A percentile compares a stretch with the other conserved stretches of the same genome.
These are phyloP conservation scores for Drechslerella dactyloides DNA, from an alignment of 2,329 filamentous ascomycete genomes.

Conservation along the genomic window DNA sequence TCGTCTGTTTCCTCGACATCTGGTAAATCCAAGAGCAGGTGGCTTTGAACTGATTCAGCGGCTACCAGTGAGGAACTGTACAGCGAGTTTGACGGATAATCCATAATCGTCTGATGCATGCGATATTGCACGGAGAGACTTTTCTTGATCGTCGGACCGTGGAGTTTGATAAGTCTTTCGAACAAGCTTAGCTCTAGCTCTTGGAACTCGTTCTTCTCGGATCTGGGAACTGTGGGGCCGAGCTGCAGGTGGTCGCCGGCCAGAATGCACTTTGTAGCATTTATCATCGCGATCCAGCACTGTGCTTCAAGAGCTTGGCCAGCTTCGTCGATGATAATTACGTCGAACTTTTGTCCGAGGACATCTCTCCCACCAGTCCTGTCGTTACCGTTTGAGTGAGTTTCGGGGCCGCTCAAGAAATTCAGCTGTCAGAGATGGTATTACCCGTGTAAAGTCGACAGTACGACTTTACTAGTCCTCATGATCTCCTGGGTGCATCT, in stretches of 20 bases:
- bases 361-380: constrained; percentile 80
- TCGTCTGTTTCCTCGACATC: constrained; percentile 81
- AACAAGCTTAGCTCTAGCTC: constrained; percentile 90
- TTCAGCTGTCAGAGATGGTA: neutral
- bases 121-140: constrained; percentile 98
- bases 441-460: constrained; percentile 84
- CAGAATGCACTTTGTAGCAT: constrained; percentile 79
- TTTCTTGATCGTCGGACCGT: constrained; percentile 82
- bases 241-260: constrained; percentile 94
- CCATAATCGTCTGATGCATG: constrained; percentile 96
- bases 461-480: constrained; percentile 79
- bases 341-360: constrained; percentile 80
- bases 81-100: constrained; percentile 85
- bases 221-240: constrained; percentile 89
- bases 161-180: constrained; percentile 80
- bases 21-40: constrained; percentile 76
- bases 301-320: constrained; percentile 95
- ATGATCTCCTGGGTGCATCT: constrained; percentile 80
- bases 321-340: constrained; percentile 94
- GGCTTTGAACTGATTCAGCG: constrained; percentile 75
- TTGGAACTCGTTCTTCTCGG: constrained; percentile 57
- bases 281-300: constrained; percentile 89
- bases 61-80: constrained; percentile 84
- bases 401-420: neutral
- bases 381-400: neutral